phyloP scores from a whole-genome alignment of 2,329 filamentous ascomycete species.

The Penicillium sp. region DNA sequence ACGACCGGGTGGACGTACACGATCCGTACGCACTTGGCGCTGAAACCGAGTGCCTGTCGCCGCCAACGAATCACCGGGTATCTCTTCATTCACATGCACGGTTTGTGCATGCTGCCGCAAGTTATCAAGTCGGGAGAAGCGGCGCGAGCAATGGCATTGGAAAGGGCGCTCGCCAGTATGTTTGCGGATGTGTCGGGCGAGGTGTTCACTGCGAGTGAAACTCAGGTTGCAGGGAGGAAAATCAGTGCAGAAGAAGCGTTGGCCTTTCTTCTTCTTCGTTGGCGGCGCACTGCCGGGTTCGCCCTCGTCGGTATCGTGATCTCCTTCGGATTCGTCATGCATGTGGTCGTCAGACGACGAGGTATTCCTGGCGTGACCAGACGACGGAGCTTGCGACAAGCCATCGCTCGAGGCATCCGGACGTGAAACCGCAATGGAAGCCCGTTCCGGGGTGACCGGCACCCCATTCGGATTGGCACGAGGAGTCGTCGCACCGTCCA shows the following conservation, averaged over 20 bases:
- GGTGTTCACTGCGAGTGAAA: constrained; percentile 92
- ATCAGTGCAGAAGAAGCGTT: constrained; percentile 93
- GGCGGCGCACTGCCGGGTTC: constrained; percentile 66
- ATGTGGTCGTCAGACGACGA: constrained; percentile 62
- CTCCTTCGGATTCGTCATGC: constrained; percentile 73
- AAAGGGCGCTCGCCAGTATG: constrained; percentile 97
- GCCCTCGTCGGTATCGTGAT: constrained; percentile 63
- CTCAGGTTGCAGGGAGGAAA: constrained; percentile 91
- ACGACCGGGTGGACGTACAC: constrained; percentile 71
- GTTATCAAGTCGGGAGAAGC: constrained; percentile 93
- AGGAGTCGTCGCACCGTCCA: constrained; percentile 56
- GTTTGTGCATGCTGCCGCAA: constrained; percentile 95
- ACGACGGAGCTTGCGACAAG: constrained; percentile 9
- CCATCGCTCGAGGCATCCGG: constrained; percentile 27
- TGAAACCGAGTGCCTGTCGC: constrained; percentile 91
- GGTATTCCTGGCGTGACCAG: constrained; percentile 39
- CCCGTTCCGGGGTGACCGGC: constrained; percentile 33
- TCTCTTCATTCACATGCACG: constrained; percentile 96
- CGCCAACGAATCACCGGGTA: constrained; percentile 87
- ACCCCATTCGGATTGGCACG: constrained; percentile 45
- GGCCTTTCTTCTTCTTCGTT: constrained; percentile 92
- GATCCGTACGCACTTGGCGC: constrained; percentile 83
- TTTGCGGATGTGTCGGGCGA: constrained; percentile 95
- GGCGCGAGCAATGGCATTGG: constrained; percentile 88
- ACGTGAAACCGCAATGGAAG: constrained; percentile 18